These are phyloP conservation scores for Cyanodermella asteris DNA, from an alignment of 2,329 filamentous ascomycete genomes.

Conservation along the genomic window DNA sequence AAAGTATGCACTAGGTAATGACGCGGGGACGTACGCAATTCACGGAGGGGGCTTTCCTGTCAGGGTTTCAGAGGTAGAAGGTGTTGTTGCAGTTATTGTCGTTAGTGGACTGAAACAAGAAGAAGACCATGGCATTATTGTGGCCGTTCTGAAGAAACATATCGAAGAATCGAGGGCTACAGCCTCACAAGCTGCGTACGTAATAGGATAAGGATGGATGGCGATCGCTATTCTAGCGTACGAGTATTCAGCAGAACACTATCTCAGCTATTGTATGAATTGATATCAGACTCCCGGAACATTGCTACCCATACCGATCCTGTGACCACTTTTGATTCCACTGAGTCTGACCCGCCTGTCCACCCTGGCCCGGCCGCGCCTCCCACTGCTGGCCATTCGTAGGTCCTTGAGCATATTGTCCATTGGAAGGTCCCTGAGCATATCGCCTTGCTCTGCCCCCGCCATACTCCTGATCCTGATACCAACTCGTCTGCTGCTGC, in stretches of 20 bases:
- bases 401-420: no score
- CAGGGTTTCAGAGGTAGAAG: constrained; percentile 50
- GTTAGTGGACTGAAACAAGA: constrained; percentile 57
- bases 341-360: no score
- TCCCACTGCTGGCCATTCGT: no score
- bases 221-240: not conserved
- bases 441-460: no score
- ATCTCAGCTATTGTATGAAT: not conserved
- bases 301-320: not conserved
- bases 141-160: constrained; percentile 34
- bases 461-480: no score
- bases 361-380: no score
- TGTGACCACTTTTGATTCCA: no score
- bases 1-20: constrained; percentile 39
- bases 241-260: not conserved
- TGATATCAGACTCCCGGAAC: not conserved
- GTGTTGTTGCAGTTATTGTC: constrained; percentile 51
- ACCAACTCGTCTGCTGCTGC: no score
- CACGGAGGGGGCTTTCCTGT: constrained; percentile 60
- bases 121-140: constrained; percentile 55
- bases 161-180: not conserved
- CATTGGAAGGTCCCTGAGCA: no score
- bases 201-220: not conserved
- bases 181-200: not conserved
- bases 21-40: constrained; percentile 44